Conservation (phyloP, 768 basidiomycete genomes). For the Cystofilobasidium macerans region DNA sequence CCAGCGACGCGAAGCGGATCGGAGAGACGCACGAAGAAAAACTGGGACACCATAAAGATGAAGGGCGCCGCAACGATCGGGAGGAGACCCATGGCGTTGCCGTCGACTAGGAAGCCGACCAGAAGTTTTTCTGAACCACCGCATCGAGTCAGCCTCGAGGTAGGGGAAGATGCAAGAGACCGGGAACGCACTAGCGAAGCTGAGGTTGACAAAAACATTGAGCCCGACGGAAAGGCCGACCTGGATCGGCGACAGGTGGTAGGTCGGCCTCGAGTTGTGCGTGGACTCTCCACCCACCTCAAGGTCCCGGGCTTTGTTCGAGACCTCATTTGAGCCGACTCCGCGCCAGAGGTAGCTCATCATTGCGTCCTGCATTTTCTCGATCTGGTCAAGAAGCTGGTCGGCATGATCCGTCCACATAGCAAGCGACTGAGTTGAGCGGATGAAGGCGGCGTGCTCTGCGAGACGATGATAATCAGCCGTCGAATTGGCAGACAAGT, state of each 20-base stretch:
- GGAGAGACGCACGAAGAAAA: slow-evolving; percentile 33
- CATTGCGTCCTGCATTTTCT: slow-evolving; percentile 30
- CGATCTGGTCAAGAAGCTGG: slow-evolving; percentile 51
- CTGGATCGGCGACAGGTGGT: slow-evolving; percentile 29
- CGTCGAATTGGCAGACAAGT: background rate
- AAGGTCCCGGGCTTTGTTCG: background rate
- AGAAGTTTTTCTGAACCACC: slow-evolving; percentile 39
- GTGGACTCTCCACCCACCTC: background rate
- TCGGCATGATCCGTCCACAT: slow-evolving; percentile 78
- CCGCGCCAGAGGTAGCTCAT: slow-evolving; percentile 11
- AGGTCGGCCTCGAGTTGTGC: slow-evolving; percentile 14
- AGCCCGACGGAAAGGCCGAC: slow-evolving; percentile 33
- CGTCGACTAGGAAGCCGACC: slow-evolving; percentile 58
- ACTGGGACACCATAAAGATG: slow-evolving; percentile 54
- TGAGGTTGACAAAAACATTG: slow-evolving; percentile 24
- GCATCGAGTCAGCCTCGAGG: no score
- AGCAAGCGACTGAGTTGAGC: slow-evolving; percentile 70
- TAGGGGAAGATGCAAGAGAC: no score
- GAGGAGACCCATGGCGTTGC: slow-evolving; percentile 51
- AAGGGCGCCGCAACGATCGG: slow-evolving; percentile 52
- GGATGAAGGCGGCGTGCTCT: slow-evolving; percentile 71
- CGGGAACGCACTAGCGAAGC: no score
- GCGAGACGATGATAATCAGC: background rate
- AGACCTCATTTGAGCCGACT: background rate
- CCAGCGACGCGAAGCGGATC: background rate